These are phyloP conservation scores for Penicillium glabrum DNA, from an alignment of 2,329 filamentous ascomycete genomes.

Conservation along the genomic window DNA sequence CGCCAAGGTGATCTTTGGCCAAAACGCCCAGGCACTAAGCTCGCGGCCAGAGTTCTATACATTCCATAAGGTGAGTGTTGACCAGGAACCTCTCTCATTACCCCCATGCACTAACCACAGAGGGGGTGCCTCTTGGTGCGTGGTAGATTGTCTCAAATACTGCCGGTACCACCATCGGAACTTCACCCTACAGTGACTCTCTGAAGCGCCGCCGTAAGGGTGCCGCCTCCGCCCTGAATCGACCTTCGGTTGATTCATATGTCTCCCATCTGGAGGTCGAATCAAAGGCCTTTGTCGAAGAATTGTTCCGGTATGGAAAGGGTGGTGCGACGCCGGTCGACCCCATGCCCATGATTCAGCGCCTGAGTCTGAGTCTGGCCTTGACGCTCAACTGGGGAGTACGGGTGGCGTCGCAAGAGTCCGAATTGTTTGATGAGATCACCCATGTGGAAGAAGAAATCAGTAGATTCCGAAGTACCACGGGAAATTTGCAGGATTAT, in stretches of 20 bases:
- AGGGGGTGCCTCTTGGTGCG: neutral
- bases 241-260: constrained; percentile 63
- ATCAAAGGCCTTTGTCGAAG: constrained; percentile 62
- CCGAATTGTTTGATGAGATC: constrained; percentile 69
- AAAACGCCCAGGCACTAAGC: constrained; percentile 55
- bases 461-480: constrained; percentile 71
- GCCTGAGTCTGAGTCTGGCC: constrained; percentile 61
- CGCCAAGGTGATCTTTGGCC: constrained; percentile 53
- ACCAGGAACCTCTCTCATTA: neutral
- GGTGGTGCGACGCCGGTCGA: constrained; percentile 57
- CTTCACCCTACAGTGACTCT: constrained; percentile 65
- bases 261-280: constrained; percentile 63
- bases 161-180: constrained; percentile 67
- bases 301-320: constrained; percentile 59
- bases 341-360: constrained; percentile 68
- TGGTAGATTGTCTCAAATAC: constrained; percentile 62
- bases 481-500: constrained; percentile 79
- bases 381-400: constrained; percentile 68
- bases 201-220: constrained; percentile 65
- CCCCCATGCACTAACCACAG: neutral
- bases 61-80: constrained; percentile 53
- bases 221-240: constrained; percentile 65
- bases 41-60: constrained; percentile 60
- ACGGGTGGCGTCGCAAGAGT: constrained; percentile 59
- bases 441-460: constrained; percentile 72